Conservation (phyloP, 768 basidiomycete genomes). For the Boletus insuetus region DNA sequence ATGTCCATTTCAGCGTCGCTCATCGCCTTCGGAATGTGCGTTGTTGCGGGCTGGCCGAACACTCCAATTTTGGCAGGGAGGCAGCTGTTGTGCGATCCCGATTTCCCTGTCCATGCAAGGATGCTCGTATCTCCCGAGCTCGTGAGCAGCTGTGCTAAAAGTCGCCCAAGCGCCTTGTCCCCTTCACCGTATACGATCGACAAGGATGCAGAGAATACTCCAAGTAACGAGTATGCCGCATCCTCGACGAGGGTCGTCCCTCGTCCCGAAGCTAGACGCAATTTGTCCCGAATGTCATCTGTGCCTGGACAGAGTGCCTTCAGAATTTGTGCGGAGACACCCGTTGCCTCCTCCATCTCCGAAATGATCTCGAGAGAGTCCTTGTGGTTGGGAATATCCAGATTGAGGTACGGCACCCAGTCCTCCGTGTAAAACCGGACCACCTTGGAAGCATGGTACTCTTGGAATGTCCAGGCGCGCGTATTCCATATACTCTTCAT, state of each 20-base stretch:
- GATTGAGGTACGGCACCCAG: not conserved
- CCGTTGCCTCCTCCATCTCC: conserved; percentile 6
- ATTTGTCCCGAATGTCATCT: conserved; percentile 1
- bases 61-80: not conserved
- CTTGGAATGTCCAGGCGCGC: conserved; percentile 7
- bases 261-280: conserved; percentile 1
- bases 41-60: not conserved
- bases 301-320: not conserved
- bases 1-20: not conserved
- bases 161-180: not conserved
- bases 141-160: conserved; percentile 1
- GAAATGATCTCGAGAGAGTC: not conserved
- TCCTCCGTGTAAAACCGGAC: conserved; percentile 1
- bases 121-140: conserved; percentile 3
- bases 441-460: conserved; percentile 5
- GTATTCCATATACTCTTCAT: not conserved
- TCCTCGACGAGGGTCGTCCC: conserved; percentile 1
- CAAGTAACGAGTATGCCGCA: conserved; percentile 5
- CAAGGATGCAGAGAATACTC: not conserved
- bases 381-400: conserved; percentile 4
- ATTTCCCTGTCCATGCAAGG: conserved; percentile 4
- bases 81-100: not conserved
- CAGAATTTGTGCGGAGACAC: not conserved
- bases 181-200: conserved; percentile 2
- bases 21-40: not conserved